phyloP scores from a whole-genome alignment of 176 grass and related monocot species.

The Musa acuminata region DNA sequence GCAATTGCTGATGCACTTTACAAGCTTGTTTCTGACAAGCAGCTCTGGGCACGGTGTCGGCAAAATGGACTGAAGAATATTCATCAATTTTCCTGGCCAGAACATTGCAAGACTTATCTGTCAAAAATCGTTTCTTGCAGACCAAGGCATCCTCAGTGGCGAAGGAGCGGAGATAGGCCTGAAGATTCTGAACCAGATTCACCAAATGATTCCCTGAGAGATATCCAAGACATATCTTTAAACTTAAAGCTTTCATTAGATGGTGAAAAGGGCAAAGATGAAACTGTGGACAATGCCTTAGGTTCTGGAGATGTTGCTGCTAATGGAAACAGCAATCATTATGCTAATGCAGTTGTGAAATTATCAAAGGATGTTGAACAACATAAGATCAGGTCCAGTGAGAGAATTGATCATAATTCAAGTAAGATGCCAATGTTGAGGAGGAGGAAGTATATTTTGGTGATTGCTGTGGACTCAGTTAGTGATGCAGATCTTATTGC shows the following conservation, averaged over 20 bases:
- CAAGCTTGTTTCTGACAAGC: constrained; percentile 71
- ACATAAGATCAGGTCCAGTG: constrained; percentile 24
- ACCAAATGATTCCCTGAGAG: constrained; percentile 46
- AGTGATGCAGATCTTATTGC: constrained; percentile 33
- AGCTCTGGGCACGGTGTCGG: constrained; percentile 49
- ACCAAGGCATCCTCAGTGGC: constrained; percentile 57
- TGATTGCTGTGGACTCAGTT: constrained; percentile 61
- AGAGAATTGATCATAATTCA: constrained; percentile 30
- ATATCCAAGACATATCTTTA: constrained; percentile 59
- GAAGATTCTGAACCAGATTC: constrained; percentile 55
- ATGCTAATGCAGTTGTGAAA: constrained; percentile 39
- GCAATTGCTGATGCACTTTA: constrained; percentile 73
- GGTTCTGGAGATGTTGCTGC: constrained; percentile 17
- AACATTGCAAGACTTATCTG: constrained; percentile 83
- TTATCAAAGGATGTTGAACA: constrained; percentile 31
- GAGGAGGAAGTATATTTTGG: constrained; percentile 52
- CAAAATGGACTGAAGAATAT: constrained; percentile 73
- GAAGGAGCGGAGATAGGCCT: constrained; percentile 33
- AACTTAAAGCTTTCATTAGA: constrained; percentile 53
- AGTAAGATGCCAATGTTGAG: constrained; percentile 43
- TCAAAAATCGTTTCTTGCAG: constrained; percentile 38
- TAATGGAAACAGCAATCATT: constrained; percentile 26
- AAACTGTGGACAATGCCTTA: constrained; percentile 11
- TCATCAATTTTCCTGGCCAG: constrained; percentile 73
- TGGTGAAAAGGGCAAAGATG: constrained; percentile 32